These are phyloP conservation scores for Fusarium coffeatum DNA, from an alignment of 2,329 filamentous ascomycete species.

Conservation along the genomic window DNA sequence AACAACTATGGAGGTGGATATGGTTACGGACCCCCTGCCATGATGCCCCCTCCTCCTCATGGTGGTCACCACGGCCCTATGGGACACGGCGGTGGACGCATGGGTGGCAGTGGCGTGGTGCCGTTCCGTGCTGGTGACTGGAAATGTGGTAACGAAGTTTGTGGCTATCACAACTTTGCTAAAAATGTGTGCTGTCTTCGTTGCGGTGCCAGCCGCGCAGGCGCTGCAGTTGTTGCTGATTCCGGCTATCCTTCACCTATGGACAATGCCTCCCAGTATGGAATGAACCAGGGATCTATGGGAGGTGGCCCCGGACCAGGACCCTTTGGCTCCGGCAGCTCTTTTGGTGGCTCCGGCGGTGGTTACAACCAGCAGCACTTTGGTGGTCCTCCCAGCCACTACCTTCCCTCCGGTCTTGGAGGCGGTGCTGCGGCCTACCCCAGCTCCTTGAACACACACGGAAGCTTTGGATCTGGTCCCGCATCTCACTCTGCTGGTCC, in stretches of 20 bases:
- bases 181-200: slow-evolving; percentile 99
- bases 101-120: slow-evolving; percentile 86
- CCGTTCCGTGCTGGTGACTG: slow-evolving; percentile 98
- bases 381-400: slow-evolving; percentile 87
- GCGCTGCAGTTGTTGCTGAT: slow-evolving; percentile 93
- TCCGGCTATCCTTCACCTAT: slow-evolving; percentile 91
- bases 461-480: slow-evolving; percentile 75
- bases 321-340: slow-evolving; percentile 76
- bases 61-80: slow-evolving; percentile 71
- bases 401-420: slow-evolving; percentile 87
- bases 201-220: slow-evolving; percentile 93
- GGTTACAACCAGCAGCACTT: slow-evolving; percentile 86
- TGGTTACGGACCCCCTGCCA: slow-evolving; percentile 76
- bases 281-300: slow-evolving; percentile 90
- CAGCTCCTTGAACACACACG: slow-evolving; percentile 80
- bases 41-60: slow-evolving; percentile 81
- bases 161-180: slow-evolving; percentile 98
- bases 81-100: slow-evolving; percentile 72
- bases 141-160: slow-evolving; percentile 98
- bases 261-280: slow-evolving; percentile 84
- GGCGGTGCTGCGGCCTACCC: slow-evolving; percentile 78
- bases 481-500: slow-evolving; percentile 84
- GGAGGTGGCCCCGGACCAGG: slow-evolving; percentile 82
- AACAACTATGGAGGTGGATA: slow-evolving; percentile 67
- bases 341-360: slow-evolving; percentile 71